These are phyloP conservation scores for Rhodomyrtus psidioides DNA, from an alignment of 441 rosid genomes.

Conservation along the genomic window DNA sequence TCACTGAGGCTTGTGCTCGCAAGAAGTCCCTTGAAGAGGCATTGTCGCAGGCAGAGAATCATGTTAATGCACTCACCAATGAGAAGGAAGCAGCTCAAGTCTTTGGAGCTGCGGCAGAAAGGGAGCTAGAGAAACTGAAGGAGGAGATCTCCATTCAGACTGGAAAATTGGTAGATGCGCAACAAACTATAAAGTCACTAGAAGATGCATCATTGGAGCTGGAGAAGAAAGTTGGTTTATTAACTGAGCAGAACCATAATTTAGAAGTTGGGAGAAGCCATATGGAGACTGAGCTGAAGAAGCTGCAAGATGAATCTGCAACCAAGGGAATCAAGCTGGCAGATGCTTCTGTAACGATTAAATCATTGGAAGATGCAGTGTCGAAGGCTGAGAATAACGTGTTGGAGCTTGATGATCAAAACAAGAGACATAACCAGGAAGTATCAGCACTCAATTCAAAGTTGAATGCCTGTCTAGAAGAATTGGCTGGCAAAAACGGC, in stretches of 20 bases:
- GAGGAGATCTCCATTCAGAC: constrained; percentile 42
- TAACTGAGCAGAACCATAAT: constrained; percentile 42
- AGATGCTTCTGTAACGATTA: constrained; percentile 41
- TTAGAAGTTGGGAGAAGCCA: constrained; percentile 24
- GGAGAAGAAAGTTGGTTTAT: constrained; percentile 35
- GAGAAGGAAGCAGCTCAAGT: constrained; percentile 70
- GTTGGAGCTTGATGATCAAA: constrained; percentile 54
- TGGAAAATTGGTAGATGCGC: constrained; percentile 47
- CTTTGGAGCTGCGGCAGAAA: constrained; percentile 35
- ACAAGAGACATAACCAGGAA: constrained; percentile 52
- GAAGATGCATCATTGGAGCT: constrained; percentile 50
- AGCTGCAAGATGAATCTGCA: constrained; percentile 50
- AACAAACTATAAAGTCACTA: constrained; percentile 52
- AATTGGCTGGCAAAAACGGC: constrained; percentile 61
- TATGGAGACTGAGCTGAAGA: constrained; percentile 50
- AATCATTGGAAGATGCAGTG: constrained; percentile 60
- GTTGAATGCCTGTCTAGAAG: constrained; percentile 75
- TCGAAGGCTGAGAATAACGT: constrained; percentile 41
- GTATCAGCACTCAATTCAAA: constrained; percentile 53
- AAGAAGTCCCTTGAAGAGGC: constrained; percentile 63
- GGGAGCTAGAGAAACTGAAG: constrained; percentile 45
- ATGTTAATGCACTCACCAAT: constrained; percentile 36
- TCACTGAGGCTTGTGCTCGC: constrained; percentile 40
- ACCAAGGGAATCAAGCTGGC: constrained; percentile 39
- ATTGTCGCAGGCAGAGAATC: constrained; percentile 48